Evolutionary conservation across 257 asterid genomes (phyloP).

Genomic region (Solanum pinnatisectum): DNA sequence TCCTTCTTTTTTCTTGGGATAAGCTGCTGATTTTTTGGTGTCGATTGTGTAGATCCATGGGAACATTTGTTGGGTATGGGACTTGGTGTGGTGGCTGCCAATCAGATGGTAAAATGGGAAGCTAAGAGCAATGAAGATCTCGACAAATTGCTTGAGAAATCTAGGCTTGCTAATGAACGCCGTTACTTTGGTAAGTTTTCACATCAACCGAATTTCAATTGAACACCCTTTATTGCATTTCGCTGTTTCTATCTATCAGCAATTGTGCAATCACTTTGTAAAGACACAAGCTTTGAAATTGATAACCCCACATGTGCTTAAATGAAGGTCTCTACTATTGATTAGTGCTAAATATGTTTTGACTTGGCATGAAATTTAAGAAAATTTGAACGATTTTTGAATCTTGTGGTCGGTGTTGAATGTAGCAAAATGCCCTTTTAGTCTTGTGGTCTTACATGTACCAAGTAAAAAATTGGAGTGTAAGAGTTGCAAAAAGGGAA

Average conservation of each 20-base stretch:
- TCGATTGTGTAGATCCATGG: conserved; percentile 77
- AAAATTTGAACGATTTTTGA: not conserved
- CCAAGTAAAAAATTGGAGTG: not conserved
- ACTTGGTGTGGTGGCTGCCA: conserved; percentile 68
- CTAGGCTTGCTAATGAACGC: conserved; percentile 82
- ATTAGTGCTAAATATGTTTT: not conserved
- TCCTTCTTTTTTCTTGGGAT: not conserved
- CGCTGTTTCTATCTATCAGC: not conserved
- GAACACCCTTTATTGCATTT: not conserved
- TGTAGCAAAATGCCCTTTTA: not conserved
- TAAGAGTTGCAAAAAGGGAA: not conserved
- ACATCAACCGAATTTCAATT: not conserved
- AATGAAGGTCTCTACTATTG: not conserved
- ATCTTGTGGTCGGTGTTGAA: not conserved
- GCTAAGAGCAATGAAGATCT: conserved; percentile 73
- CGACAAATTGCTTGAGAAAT: conserved; percentile 66
- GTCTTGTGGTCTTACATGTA: not conserved
- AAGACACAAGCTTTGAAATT: not conserved
- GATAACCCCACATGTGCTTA: not conserved
- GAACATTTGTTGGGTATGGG: conserved; percentile 98
- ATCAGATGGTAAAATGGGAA: conserved; percentile 87
- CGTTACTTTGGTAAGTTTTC: conserved; percentile 73
- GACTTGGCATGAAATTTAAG: not conserved
- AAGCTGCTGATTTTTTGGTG: not conserved
- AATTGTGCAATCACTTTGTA: not conserved